phyloP scores from a whole-genome alignment of 805 yeast genomes.

The Metschnikowia sp. region DNA sequence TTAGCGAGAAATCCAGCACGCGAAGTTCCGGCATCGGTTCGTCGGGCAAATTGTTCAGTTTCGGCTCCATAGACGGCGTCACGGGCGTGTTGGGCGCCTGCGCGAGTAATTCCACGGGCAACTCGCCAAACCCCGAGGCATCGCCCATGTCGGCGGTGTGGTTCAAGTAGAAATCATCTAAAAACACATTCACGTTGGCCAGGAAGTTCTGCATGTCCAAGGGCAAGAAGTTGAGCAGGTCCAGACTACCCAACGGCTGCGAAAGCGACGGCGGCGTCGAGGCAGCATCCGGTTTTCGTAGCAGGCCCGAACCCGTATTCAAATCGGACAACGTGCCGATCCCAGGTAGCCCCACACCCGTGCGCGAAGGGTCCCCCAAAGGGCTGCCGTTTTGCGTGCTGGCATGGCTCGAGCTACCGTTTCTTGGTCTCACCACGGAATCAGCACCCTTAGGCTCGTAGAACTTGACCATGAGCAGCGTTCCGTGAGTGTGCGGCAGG shows the following conservation, averaged over 20 bases:
- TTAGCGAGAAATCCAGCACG: slow-evolving; percentile 28
- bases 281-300: no score
- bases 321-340: no score
- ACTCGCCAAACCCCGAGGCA: not conserved
- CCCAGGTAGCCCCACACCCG: no score
- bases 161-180: slow-evolving; percentile 29
- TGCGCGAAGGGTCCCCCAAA: no score
- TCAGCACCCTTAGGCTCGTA: slow-evolving; percentile 7
- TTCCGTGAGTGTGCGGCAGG: not conserved
- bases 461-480: slow-evolving; percentile 6
- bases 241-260: no score
- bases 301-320: no score
- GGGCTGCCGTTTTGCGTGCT: no score
- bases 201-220: slow-evolving; percentile 22
- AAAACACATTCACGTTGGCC: slow-evolving; percentile 34
- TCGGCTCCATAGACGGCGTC: not conserved
- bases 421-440: not conserved
- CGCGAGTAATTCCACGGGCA: not conserved
- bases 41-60: not conserved
- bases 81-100: not conserved
- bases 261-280: no score
- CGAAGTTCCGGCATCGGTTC: not conserved
- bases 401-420: no score
- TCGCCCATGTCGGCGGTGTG: slow-evolving; percentile 1
- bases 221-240: not conserved